phyloP scores from a whole-genome alignment of 768 basidiomycete genomes.

The Suillus plorans region DNA sequence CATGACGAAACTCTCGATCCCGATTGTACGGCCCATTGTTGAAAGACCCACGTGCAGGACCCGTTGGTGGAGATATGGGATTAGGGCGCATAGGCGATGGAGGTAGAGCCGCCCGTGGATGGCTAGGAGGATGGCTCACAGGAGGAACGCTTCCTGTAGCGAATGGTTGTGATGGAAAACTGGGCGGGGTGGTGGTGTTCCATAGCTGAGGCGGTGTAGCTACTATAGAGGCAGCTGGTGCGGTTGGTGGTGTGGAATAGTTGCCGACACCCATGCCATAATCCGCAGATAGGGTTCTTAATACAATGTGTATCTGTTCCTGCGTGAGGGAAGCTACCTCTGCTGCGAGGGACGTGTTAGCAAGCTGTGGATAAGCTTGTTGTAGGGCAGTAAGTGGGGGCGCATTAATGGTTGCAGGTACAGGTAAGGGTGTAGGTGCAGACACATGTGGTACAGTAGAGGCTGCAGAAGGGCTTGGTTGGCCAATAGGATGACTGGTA shows the following conservation, averaged over 20 bases:
- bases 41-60: conserved; percentile 21
- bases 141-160: conserved; percentile 16
- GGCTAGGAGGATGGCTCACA: conserved; percentile 17
- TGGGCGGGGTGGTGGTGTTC: conserved; percentile 10
- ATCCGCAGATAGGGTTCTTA: conserved; percentile 53
- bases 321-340: conserved; percentile 75
- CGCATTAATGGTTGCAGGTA: neutral
- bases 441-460: conserved; percentile 14
- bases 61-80: conserved; percentile 15
- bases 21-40: conserved; percentile 29
- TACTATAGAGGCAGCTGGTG: conserved; percentile 24
- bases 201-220: conserved; percentile 23
- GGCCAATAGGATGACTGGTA: neutral
- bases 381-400: conserved; percentile 23
- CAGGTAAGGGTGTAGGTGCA: conserved; percentile 4
- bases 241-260: conserved; percentile 29
- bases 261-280: conserved; percentile 33
- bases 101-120: conserved; percentile 26
- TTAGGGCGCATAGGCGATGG: conserved; percentile 20
- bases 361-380: conserved; percentile 34
- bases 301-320: conserved; percentile 70
- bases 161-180: conserved; percentile 14
- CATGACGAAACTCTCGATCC: conserved; percentile 23
- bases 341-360: conserved; percentile 57
- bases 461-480: conserved; percentile 16